These are phyloP conservation scores for Ustilago shanxiensis DNA, from an alignment of 1,284 basidiomycete genomes.

Conservation along the genomic window DNA sequence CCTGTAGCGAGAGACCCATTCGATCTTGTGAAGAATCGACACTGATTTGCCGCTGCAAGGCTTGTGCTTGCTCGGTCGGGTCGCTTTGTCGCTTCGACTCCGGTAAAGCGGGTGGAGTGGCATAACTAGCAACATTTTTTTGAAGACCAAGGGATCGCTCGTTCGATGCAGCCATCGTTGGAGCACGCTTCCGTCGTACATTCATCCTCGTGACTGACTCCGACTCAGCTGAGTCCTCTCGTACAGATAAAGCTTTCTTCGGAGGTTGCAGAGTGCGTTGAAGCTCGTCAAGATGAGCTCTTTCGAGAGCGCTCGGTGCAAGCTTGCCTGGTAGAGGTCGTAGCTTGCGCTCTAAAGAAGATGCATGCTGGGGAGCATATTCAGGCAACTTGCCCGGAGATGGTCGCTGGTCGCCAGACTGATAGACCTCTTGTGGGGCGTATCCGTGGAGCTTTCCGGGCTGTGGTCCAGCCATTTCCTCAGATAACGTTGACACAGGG, in stretches of 20 bases:
- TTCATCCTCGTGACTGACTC: background rate
- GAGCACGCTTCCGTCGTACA: background rate
- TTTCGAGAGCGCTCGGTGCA: background rate
- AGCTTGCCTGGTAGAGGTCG: background rate
- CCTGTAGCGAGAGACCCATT: too few species aligned
- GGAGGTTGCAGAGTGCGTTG: background rate
- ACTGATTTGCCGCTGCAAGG: background rate
- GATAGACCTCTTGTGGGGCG: background rate
- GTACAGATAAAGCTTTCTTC: background rate
- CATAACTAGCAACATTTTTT: background rate
- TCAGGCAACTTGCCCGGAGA: background rate
- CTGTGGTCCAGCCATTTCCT: background rate
- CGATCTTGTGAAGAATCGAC: background rate
- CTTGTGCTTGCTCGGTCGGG: background rate
- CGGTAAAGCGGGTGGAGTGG: background rate
- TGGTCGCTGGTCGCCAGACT: background rate
- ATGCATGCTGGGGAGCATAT: background rate
- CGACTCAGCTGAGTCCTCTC: background rate
- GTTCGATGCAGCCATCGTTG: background rate
- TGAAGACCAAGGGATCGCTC: background rate
- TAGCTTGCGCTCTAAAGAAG: background rate
- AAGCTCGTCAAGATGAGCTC: background rate
- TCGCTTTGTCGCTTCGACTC: too few species aligned
- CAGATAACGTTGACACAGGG: background rate
- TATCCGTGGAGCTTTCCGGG: background rate